Conservation (phyloP, 2,329 filamentous ascomycete genomes). For the Neofusicoccum cordaticola region DNA sequence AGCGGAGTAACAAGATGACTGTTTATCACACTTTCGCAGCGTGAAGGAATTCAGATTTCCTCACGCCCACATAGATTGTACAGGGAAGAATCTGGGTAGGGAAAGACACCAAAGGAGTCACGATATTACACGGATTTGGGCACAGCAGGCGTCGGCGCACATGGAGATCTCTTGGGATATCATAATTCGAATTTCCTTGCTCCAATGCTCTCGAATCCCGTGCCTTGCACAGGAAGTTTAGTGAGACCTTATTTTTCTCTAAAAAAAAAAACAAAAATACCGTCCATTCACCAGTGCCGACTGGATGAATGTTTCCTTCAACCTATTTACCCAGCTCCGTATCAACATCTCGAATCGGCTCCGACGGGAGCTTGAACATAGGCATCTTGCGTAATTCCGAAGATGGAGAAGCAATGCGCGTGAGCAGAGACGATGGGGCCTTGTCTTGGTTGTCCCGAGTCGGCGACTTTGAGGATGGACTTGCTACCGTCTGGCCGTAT, state of each 20-base stretch:
- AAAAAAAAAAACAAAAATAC: not conserved
- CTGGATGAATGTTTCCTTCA: no score
- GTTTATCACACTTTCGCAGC: not conserved
- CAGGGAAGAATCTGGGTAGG: not conserved
- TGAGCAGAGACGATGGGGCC: constrained; percentile 23
- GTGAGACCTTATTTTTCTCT: not conserved
- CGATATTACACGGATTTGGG: not conserved
- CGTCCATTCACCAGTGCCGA: not conserved
- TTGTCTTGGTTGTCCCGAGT: constrained; percentile 4
- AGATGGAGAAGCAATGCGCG: constrained; percentile 24
- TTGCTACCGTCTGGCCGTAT: not conserved
- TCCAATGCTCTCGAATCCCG: not conserved
- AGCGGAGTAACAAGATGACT: not conserved
- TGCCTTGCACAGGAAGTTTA: not conserved
- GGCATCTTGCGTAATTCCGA: constrained; percentile 34
- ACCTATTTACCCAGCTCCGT: constrained; percentile 8
- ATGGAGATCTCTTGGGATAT: not conserved
- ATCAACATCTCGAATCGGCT: constrained; percentile 41
- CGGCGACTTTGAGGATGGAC: not conserved
- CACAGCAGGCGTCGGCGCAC: not conserved
- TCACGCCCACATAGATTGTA: not conserved
- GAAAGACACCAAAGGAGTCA: not conserved
- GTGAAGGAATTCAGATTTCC: no score
- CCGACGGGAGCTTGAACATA: constrained; percentile 43
- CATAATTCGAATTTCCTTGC: not conserved